Base-by-base conservation (phyloP, 495 filamentous ascomycete genomes). In the Penicillium canariense region DNA sequence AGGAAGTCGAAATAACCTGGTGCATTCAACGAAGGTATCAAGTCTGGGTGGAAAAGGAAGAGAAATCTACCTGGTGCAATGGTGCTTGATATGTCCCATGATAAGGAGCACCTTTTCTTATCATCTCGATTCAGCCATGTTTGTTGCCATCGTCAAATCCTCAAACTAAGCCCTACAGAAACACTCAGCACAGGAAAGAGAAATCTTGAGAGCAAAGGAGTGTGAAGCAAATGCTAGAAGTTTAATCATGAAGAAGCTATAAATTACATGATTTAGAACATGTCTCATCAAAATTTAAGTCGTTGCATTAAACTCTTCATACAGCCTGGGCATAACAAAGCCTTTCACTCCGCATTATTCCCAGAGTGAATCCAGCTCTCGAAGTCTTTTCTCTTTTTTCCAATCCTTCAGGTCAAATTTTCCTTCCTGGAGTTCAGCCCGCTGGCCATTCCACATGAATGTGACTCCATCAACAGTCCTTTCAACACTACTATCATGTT, bases 391-490 rank as follows among this genome's bases (percentile, higher is more conserved):
- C 25, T 60, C 48, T 36, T 48, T 55, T n/a, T 38, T 48, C 58
- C 58, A 60, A 11, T 54, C 35, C 27, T 56, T 49, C 48, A 60
- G 45, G 32, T 56, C 22, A 46, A 60, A 60, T 1, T 18, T 50
- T 5, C 58, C 48, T 25, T 53, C 36, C 36, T 11, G 44, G 3
- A 61, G 28, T 35, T 61, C 54, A 34, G 54, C 39, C 3, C 20
- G 34, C 38, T 51, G 28, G 14, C 52, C 52, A 50, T 60, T 54
- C 60, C 60, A 63, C 52, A 52, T 36, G 20, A 56, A 60, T 14
- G 48, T 35, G 18, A 57, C 42, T 4, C 56, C 50, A 4, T 56
- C 32, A 26, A 63, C 34, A 26, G 27, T 54, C 5, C 31, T 50
- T 27, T 46, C n/a, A 12, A 31, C 39, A 32, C 32, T 47, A 44